These are phyloP conservation scores for Lycium ferocissimum DNA, from an alignment of 257 asterid genomes.

Conservation along the genomic window DNA sequence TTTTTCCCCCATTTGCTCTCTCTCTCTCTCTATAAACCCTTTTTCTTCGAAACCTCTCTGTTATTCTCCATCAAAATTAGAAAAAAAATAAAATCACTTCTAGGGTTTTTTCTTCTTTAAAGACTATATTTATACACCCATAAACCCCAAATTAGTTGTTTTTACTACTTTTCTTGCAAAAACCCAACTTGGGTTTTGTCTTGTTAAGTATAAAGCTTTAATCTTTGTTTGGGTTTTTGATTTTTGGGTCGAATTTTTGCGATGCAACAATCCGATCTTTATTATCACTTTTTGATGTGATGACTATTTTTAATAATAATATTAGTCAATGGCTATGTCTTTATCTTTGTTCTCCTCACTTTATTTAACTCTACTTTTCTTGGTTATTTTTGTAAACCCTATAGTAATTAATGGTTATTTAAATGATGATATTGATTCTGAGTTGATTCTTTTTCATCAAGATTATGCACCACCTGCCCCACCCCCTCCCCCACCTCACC, in stretches of 20 bases:
- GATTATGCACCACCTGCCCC: conserved; percentile 99
- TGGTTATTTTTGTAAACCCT: conserved; percentile 47
- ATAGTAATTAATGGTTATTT: conserved; percentile 32
- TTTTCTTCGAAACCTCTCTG: too few relatives aligned
- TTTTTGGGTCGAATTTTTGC: conserved; percentile 23
- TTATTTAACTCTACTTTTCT: conserved; percentile 32
- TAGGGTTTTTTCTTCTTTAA: neutral
- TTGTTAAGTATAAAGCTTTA: neutral
- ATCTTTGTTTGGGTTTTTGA: neutral
- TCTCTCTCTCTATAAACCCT: neutral
- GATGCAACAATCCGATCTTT: conserved; percentile 52
- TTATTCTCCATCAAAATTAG: neutral
- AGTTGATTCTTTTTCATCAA: conserved; percentile 66
- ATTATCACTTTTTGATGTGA: conserved; percentile 47
- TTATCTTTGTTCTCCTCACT: conserved; percentile 2
- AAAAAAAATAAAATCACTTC: neutral
- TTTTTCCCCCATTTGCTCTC: conserved; percentile 12
- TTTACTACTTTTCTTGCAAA: neutral
- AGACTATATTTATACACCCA: neutral
- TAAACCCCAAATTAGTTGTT: neutral
- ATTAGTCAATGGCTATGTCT: conserved; percentile 51
- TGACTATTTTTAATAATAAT: conserved; percentile 48
- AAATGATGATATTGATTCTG: conserved; percentile 58
- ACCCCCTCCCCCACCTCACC: conserved; percentile 98
- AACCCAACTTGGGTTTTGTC: neutral